A percentile compares a stretch with the other conserved stretches of the same genome.
phyloP scores from a whole-genome alignment of 1,284 basidiomycete genomes.

The Irpex sp. region DNA sequence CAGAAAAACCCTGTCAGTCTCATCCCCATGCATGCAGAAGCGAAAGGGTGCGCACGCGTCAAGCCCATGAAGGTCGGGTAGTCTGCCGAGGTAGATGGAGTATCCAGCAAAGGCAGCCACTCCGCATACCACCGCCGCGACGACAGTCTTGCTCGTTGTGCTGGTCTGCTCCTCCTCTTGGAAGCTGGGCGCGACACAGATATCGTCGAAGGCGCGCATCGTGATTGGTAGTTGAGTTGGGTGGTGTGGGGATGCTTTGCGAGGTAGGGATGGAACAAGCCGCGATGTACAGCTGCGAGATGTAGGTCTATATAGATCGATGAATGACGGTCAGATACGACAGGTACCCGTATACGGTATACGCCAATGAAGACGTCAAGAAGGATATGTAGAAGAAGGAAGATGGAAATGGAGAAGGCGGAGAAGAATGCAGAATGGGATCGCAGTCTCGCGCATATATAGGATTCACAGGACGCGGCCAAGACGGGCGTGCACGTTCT shows the following conservation, averaged over 20 bases:
- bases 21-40: background rate
- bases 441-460: background rate
- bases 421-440: background rate
- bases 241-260: background rate
- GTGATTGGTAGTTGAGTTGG: background rate
- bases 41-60: background rate
- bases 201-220: slow-evolving; percentile 1
- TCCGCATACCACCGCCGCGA: background rate
- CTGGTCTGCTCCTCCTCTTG: background rate
- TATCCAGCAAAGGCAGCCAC: background rate
- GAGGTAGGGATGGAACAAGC: background rate
- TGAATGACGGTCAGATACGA: background rate
- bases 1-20: background rate
- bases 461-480: background rate
- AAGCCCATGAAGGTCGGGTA: background rate
- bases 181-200: background rate
- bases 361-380: background rate
- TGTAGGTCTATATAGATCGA: background rate
- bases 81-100: background rate
- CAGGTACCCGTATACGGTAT: background rate
- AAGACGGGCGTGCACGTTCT: background rate
- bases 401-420: background rate
- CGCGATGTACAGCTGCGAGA: background rate
- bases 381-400: background rate
- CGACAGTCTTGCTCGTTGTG: background rate